A percentile compares a stretch with the other conserved stretches of the same genome.
Evolutionary conservation across 129 eudicot species (phyloP).

Genomic region (Helianthus tuberosus): DNA sequence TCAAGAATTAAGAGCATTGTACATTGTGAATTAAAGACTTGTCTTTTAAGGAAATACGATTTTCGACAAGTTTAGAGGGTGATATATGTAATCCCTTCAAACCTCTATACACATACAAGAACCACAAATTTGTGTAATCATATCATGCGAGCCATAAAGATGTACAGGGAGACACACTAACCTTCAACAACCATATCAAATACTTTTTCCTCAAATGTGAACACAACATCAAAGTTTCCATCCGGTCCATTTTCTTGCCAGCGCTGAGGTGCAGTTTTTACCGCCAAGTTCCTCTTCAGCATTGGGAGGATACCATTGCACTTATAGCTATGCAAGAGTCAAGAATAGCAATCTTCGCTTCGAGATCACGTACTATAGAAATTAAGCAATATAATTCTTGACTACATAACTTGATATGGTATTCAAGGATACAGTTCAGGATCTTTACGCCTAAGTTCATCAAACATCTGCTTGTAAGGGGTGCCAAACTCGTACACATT

Average conservation of each 20-base stretch:
- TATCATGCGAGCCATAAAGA: neutral
- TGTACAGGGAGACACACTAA: conserved; percentile 29
- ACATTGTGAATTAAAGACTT: too few species aligned
- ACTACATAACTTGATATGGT: neutral
- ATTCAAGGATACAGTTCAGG: conserved; percentile 63
- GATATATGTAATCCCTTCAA: neutral
- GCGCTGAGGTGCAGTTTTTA: conserved; percentile 75
- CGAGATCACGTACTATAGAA: neutral
- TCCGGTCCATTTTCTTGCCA: conserved; percentile 90
- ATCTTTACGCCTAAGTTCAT: conserved; percentile 87
- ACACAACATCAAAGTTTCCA: conserved; percentile 81
- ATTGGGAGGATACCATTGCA: conserved; percentile 86
- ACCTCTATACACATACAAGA: neutral
- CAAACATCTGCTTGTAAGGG: conserved; percentile 87
- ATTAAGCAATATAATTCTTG: neutral
- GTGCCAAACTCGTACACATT: conserved; percentile 92
- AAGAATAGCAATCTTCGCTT: conserved; percentile 17
- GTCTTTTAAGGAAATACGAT: too few species aligned
- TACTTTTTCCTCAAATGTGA: conserved; percentile 87
- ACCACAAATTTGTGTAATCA: neutral
- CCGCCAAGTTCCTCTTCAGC: conserved; percentile 76
- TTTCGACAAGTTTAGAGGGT: too few species aligned
- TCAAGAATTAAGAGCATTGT: too few species aligned
- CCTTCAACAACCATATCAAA: conserved; percentile 93
- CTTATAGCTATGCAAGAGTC: conserved; percentile 53